A percentile compares a stretch with the other conserved stretches of the same genome.
Conservation (phyloP, 495 filamentous ascomycete genomes). For the Penicillium manginii region DNA sequence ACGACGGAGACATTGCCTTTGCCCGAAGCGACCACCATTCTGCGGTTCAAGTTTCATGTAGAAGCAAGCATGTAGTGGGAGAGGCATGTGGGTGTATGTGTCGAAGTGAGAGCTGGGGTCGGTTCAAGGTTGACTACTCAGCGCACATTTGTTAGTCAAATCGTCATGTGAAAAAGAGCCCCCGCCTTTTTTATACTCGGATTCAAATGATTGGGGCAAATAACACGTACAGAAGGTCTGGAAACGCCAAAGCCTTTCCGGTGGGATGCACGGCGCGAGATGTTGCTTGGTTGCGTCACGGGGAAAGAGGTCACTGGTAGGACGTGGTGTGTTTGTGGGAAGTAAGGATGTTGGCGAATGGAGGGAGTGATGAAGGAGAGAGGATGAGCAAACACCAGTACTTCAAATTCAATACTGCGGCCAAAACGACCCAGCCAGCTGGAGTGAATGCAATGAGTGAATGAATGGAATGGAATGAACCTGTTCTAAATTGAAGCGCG, state of each 20-base stretch:
- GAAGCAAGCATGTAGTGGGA: background rate
- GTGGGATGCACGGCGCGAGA: background rate
- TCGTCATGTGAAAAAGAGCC: no score
- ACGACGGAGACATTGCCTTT: conserved; percentile 23
- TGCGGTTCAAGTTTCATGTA: background rate
- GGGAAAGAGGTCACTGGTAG: background rate
- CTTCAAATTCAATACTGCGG: no score
- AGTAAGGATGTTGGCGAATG: no score
- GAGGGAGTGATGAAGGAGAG: background rate
- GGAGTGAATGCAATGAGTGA: background rate
- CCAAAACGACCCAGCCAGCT: no score
- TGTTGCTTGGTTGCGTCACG: background rate
- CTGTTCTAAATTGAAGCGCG: background rate
- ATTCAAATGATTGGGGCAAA: no score
- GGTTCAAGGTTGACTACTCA: background rate
- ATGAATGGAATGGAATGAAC: background rate
- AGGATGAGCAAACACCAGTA: background rate
- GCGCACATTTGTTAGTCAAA: no score
- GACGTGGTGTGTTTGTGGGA: no score
- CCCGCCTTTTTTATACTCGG: no score
- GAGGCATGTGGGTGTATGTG: background rate
- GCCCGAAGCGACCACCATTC: conserved; percentile 11
- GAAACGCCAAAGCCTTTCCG: background rate
- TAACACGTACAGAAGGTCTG: background rate
- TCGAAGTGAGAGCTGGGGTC: background rate